Base-by-base conservation (phyloP, 805 yeast species). In the Millerago galiae region DNA sequence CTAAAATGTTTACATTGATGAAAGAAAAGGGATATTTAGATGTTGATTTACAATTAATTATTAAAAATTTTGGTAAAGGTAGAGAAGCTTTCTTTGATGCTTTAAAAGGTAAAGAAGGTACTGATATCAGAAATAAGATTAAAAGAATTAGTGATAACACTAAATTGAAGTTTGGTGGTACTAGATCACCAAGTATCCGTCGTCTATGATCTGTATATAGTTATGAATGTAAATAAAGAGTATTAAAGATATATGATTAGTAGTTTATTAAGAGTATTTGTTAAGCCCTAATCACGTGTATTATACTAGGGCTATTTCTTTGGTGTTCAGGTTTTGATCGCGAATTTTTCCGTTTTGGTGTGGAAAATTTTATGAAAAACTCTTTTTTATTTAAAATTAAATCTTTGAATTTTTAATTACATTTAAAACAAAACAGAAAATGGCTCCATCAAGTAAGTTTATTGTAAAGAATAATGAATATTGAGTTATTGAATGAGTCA, bases 121-220 rank as follows among this genome's bases (percentile, higher is more conserved):
- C 72, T 34, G 63, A 69, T 27, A 69, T 93, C 32, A 75, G 87
- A 58, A 72, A 74, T n/a, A 70, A 75, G 42, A 74, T 93, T 31
- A 73, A 75, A 28, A 77, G 89, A 55, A 67, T 91, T 27, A 74
- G 83, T 38, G 98, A 91, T 56, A 72, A 74, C 50, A 88, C 99
- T 6, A 76, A 76, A 44, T 72, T 91, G 69, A 83, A 85, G 64
- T 87, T 87, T 57, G 99, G 99, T 71, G 98, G 98, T 71, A 82
- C 77, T 37, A 78, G 93, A 55, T 72, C 95, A 16, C 95, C 91
- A 65, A 78, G 81, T 61, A 72, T 72, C 44, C 83, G 96, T 70
- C 81, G 95, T 67, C 68, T 83, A 56, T 79, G 67, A 61, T 45
- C 16, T 28, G 25, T 14, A 36, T 21, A 28, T 29, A 28, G 25